Percentiles rank a stretch among this genome's conserved stretches.
phyloP scores from a whole-genome alignment of 1,139 yeast species.

The Sugiyamaella paludigena region DNA sequence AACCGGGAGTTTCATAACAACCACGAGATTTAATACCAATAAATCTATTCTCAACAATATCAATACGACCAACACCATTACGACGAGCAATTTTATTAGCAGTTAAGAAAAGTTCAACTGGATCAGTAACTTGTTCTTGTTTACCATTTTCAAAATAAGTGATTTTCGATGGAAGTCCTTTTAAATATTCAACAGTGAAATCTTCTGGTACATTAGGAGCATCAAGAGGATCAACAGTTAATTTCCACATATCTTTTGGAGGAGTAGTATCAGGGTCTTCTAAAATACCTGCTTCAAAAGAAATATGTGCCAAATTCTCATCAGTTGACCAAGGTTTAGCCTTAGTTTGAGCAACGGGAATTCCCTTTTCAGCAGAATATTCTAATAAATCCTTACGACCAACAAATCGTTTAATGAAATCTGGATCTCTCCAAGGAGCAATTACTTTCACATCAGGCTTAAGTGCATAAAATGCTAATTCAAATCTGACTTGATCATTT shows the following conservation, averaged over 20 bases:
- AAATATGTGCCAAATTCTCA: slow-evolving; percentile 97
- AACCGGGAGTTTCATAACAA: slow-evolving; percentile 98
- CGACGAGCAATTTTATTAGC: slow-evolving; percentile 97
- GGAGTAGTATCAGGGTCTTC: slow-evolving; percentile 99
- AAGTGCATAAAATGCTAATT: slow-evolving; percentile 91
- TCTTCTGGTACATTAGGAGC: slow-evolving; percentile 94
- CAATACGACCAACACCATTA: slow-evolving; percentile 99
- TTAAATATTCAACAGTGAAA: slow-evolving; percentile 72
- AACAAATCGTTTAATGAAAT: slow-evolving; percentile 89
- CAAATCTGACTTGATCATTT: slow-evolving; percentile 98
- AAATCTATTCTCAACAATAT: slow-evolving; percentile 97
- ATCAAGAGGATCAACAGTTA: slow-evolving; percentile 91
- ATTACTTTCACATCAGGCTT: slow-evolving; percentile 95
- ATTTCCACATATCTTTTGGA: slow-evolving; percentile 99
- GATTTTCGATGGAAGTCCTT: slow-evolving; percentile 87
- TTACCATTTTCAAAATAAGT: slow-evolving; percentile 55
- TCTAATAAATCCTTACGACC: slow-evolving; percentile 96
- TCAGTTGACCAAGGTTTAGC: slow-evolving; percentile 99
- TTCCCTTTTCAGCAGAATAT: slow-evolving; percentile 85
- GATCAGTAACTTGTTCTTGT: slow-evolving; percentile 65
- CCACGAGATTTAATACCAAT: slow-evolving; percentile 99
- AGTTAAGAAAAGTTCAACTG: slow-evolving; percentile 87
- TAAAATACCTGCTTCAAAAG: slow-evolving; percentile 97
- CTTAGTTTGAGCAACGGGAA: slow-evolving; percentile 95
- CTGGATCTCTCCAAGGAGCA: slow-evolving; percentile 99